Conservation (phyloP, 2,329 filamentous ascomycete species). For the Claviceps sp. region DNA sequence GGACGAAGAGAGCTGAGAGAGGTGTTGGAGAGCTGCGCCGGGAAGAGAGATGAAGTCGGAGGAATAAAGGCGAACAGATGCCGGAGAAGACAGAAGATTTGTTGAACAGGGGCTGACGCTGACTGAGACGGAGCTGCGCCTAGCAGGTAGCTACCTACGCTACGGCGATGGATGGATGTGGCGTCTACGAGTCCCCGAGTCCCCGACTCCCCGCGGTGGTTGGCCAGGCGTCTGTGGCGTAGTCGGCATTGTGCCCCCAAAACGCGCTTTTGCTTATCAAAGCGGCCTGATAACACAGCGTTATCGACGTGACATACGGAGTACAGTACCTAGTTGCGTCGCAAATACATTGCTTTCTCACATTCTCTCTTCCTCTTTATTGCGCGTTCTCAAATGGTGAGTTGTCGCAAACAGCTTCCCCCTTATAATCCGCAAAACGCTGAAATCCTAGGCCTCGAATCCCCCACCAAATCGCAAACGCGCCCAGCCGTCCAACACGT, state of each 20-base stretch:
- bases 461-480: constrained; percentile 27
- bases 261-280: too few relatives aligned
- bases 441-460: constrained; percentile 8
- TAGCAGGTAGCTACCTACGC: too few relatives aligned
- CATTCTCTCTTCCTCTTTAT: neutral
- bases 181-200: too few relatives aligned
- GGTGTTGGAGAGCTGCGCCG: neutral
- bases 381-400: neutral
- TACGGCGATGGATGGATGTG: too few relatives aligned
- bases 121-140: too few relatives aligned
- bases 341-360: neutral
- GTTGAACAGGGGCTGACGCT: neutral
- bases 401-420: neutral
- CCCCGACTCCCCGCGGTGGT: too few relatives aligned
- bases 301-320: neutral
- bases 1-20: neutral
- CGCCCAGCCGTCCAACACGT: constrained; percentile 13
- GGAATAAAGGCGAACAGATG: neutral
- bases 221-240: too few relatives aligned
- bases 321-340: neutral
- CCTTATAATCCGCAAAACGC: neutral
- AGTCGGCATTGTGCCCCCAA: neutral
- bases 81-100: neutral
- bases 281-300: neutral
- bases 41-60: neutral